Evolutionary conservation across 2,329 filamentous ascomycete species (phyloP).

Genomic region (Penicillium oxalicum): DNA sequence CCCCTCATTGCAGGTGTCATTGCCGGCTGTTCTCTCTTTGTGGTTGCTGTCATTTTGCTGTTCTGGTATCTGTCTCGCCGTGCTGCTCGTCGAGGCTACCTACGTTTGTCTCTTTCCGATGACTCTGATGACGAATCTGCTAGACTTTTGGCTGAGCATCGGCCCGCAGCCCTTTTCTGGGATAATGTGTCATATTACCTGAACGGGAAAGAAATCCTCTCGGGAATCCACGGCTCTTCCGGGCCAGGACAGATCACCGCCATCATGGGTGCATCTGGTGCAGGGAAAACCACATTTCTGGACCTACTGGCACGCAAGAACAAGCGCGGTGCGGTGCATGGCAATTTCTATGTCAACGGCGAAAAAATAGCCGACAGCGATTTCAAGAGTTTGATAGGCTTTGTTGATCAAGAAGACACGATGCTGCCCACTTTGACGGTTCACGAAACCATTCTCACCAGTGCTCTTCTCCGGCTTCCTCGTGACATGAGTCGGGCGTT

Average conservation of each 20-base stretch:
- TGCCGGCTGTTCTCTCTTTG: constrained; percentile 74
- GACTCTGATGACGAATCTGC: constrained; percentile 83
- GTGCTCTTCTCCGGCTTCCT: constrained; percentile 84
- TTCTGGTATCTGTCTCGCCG: constrained; percentile 86
- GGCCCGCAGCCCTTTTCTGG: constrained; percentile 81
- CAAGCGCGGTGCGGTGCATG: constrained; percentile 72
- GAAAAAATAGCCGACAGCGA: constrained; percentile 79
- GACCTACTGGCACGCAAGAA: constrained; percentile 96
- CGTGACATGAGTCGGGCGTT: constrained; percentile 77
- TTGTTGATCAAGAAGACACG: constrained; percentile 96
- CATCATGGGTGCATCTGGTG: constrained; percentile 97
- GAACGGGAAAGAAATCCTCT: constrained; percentile 81
- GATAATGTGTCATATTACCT: constrained; percentile 80
- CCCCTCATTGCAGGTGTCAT: constrained; percentile 93
- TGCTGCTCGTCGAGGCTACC: constrained; percentile 54
- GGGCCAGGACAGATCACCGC: constrained; percentile 92
- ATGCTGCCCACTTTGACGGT: constrained; percentile 94
- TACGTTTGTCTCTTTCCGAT: constrained; percentile 69
- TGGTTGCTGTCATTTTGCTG: constrained; percentile 75
- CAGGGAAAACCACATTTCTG: constrained; percentile 93
- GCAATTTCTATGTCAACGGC: constrained; percentile 88
- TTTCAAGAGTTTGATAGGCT: constrained; percentile 88
- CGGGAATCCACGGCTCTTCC: constrained; percentile 75
- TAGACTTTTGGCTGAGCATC: constrained; percentile 86
- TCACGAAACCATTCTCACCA: constrained; percentile 94